Evolutionary conservation across 2,329 filamentous ascomycete species (phyloP), one percentile per base, ranked within the genome.

Genomic region (Penicillium paneum): DNA sequence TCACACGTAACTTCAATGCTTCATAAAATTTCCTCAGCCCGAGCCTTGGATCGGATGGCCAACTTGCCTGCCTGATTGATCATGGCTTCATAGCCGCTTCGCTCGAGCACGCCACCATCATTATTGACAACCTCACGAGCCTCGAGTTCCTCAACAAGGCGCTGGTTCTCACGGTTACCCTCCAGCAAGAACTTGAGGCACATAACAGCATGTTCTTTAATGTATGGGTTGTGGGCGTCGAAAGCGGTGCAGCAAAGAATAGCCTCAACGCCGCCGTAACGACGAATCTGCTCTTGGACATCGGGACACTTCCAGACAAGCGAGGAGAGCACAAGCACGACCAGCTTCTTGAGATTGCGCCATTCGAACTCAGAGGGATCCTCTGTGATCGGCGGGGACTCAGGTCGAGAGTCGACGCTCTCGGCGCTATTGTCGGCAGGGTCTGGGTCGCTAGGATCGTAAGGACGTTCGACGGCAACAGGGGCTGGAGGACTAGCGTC

Each of bases 191-290:
- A 95, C 69, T 93, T 92, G n/a, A 95, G 80, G 62, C 89, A 92
- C 69, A 96, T 86, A 46, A 92, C 90, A 3, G 91, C 90, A 60
- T 92, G 89, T 72, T 97, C 93, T 66, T 93, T 90, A 59, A 96
- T 92, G 69, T 93, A 97, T 0, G 91, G 91, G 67, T 97, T 97
- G 74, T 96, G 86, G 63, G 93, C 91, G 68, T 97, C 93, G 69
- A 94, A 94, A 31, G 86, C 83, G 65, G 91, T 97, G 73, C 91
- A 96, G 67, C 91, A 91, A 15, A 97, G 82, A 19, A 97, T 81
- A 0, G 90, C 87, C 62, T 96, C 89, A 40, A 97, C 89, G 39
- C 93, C 93, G 60, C 91, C 89, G 64, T 93, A 84, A 45, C 86
- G 83, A 41, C 95, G 84, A 58, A 97, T 90, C 70, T 97, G 93